Base-by-base conservation (phyloP, 179 eudicot species). In the Patellifolia procumbens region DNA sequence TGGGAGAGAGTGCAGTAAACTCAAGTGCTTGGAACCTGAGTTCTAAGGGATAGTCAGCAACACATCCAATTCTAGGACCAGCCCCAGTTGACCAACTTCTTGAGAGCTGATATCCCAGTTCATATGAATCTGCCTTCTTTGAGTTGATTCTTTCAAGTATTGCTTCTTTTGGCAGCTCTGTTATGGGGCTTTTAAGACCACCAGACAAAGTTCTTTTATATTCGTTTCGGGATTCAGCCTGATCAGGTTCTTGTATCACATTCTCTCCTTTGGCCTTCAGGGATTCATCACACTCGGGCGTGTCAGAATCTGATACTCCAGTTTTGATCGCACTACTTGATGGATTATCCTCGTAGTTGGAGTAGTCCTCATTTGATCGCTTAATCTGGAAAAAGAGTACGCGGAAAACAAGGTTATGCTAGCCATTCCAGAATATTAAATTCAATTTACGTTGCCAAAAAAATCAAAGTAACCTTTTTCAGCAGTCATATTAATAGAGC, bases 11-110 rank as follows among this genome's bases (percentile, higher is more conserved):
- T 70, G 81, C 83, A 2, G 92, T 90, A 53, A 88, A 84, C 81
- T 91, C 91, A 81, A 94, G 74, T 1, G 98, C 98, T 73, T 91
- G 94, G 28, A 83, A 76, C 79, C 92, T 83, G 69, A 94, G 85
- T 79, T 91, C 92, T 2, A 78, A 62, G 4, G 98, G 98, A 81
- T 92, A 94, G 80, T 94, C 98, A 32, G 91, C 91, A 8, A 94
- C 78, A 58, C 98, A 94, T 60, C 98, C 97, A 19, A 94, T 88
- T 82, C 98, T 86, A 0, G 98, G 98, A 39, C 98, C 98, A 19
- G 85, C 87, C 51, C 98, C 98, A 0, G 92, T 88, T 28, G 97
- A 92, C 98, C 98, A 94, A 72, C 60, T 85, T 72, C 86, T 77
- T 2, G 91, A 82, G 37, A 94, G 88, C 76, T 90, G 98, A 59